Evolutionary conservation across 2,329 filamentous ascomycete genomes (phyloP).

Genomic region (Teratosphaeria gauchensis): DNA sequence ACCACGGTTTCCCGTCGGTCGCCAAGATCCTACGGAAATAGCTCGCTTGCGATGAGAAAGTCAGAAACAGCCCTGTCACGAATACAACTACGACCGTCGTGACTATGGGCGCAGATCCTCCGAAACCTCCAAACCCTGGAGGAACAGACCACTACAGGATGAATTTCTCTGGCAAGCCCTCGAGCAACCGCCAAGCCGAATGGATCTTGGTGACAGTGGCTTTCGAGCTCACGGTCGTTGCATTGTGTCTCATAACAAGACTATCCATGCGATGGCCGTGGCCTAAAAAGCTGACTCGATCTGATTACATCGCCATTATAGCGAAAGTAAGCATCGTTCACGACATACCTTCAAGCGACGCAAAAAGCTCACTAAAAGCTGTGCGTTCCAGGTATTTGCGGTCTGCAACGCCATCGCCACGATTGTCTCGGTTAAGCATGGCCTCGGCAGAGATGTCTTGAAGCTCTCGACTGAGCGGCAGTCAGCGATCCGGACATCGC

Average conservation of each 20-base stretch:
- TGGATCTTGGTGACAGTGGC: background rate
- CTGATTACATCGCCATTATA: background rate
- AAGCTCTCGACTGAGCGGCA: background rate
- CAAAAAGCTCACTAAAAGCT: background rate
- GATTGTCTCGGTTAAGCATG: background rate
- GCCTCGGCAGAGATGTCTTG: background rate
- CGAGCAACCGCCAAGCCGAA: background rate
- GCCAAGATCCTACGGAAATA: no score
- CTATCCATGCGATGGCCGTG: constrained; percentile 1
- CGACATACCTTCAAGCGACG: background rate
- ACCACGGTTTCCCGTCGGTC: no score
- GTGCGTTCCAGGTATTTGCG: background rate
- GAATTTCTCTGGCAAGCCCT: background rate
- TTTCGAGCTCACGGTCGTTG: background rate
- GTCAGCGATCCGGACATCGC: no score
- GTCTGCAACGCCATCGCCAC: background rate
- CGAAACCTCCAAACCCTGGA: no score
- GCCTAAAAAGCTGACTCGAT: background rate
- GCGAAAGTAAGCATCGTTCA: background rate
- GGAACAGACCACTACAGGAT: background rate
- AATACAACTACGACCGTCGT: no score
- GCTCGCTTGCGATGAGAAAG: no score
- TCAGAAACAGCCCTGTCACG: no score
- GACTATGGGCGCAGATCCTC: no score
- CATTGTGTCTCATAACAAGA: background rate